A percentile compares a stretch with the other conserved stretches of the same genome.
Evolutionary conservation across 169 alveolate genomes (phyloP).

Genomic region (Perkinsus olseni): DNA sequence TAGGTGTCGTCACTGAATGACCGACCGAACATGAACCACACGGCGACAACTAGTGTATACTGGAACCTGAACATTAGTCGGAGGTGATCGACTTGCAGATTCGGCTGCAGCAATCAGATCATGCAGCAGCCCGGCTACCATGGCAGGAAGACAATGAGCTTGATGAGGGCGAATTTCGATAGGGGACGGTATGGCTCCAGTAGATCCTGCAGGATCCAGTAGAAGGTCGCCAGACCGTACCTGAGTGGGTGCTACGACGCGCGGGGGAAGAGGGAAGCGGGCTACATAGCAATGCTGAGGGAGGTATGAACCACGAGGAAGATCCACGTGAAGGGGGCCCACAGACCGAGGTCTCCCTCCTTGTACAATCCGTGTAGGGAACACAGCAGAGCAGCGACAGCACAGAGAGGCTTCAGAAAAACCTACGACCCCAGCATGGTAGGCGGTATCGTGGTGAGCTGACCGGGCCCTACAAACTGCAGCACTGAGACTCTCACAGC

Average conservation of each 20-base stretch:
- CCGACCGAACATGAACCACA: neutral
- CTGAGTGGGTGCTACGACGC: neutral
- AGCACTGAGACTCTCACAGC: neutral
- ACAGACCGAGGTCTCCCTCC: neutral
- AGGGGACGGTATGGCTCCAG: neutral
- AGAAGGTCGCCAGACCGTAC: neutral
- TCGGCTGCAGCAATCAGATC: neutral
- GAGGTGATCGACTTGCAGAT: no score
- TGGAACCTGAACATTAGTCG: neutral
- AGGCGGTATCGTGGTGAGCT: neutral
- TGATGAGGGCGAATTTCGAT: neutral
- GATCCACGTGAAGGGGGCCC: neutral
- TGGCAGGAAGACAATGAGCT: neutral
- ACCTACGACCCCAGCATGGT: neutral
- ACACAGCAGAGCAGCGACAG: neutral
- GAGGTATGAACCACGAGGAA: neutral
- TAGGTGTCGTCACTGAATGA: neutral
- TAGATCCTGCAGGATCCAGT: neutral
- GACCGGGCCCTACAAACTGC: neutral
- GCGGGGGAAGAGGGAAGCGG: neutral
- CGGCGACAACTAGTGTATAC: neutral
- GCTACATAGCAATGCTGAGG: neutral
- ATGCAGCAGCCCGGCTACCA: neutral
- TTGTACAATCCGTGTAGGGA: neutral
- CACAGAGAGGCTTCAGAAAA: neutral